Conservation (phyloP, 1,139 yeast species). For the Hyphopichia fennica region DNA sequence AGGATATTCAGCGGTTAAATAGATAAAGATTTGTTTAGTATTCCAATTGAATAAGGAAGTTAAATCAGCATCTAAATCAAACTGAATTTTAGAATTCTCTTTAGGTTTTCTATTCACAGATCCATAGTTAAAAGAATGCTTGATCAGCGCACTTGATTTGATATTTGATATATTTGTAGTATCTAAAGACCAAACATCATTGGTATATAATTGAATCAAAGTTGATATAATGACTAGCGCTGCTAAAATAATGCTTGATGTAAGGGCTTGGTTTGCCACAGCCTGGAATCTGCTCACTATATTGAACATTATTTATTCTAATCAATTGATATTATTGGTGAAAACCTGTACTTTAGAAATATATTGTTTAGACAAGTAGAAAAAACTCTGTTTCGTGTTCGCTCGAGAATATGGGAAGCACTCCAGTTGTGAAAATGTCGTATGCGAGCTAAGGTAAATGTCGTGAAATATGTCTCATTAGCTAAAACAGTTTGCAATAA, state of each 20-base stretch:
- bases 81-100: slow-evolving; percentile 72
- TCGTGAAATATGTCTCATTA: too few relatives aligned
- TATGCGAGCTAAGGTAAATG: too few relatives aligned
- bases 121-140: slow-evolving; percentile 73
- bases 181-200: slow-evolving; percentile 44
- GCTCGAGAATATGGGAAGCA: not conserved
- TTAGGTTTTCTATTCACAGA: slow-evolving; percentile 68
- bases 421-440: slow-evolving; percentile 1
- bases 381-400: not conserved
- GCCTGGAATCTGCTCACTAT: slow-evolving; percentile 47
- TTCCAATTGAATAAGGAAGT: slow-evolving; percentile 90
- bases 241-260: slow-evolving; percentile 49
- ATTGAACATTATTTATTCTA: slow-evolving; percentile 45
- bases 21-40: slow-evolving; percentile 90
- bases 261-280: slow-evolving; percentile 55
- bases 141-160: slow-evolving; percentile 44
- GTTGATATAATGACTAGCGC: slow-evolving; percentile 49
- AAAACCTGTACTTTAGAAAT: too few relatives aligned
- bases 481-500: too few relatives aligned
- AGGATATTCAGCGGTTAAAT: slow-evolving; percentile 84
- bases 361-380: too few relatives aligned
- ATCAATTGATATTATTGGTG: too few relatives aligned
- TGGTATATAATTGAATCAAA: slow-evolving; percentile 45
- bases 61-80: slow-evolving; percentile 68
- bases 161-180: slow-evolving; percentile 43